Evolutionary conservation across 441 rosid genomes (phyloP).

Genomic region (Erodium texanum): DNA sequence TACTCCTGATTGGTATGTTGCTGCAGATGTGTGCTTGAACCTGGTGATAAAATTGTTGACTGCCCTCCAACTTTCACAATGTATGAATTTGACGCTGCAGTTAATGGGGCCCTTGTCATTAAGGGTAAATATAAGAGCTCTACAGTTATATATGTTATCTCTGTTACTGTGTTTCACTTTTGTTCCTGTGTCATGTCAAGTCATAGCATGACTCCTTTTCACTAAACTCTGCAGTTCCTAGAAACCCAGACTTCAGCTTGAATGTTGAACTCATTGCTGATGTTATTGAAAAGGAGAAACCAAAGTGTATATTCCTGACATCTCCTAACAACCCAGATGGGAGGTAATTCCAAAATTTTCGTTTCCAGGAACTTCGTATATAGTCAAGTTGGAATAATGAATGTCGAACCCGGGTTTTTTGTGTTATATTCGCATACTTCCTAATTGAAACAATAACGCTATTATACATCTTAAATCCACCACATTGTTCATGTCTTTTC

Average conservation of each 20-base stretch:
- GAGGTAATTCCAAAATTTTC: constrained; percentile 38
- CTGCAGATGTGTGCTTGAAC: constrained; percentile 79
- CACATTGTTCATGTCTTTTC: background rate
- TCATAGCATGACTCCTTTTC: background rate
- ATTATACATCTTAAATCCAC: background rate
- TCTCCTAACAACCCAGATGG: constrained; percentile 99
- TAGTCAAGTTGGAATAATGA: background rate
- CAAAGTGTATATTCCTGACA: constrained; percentile 89
- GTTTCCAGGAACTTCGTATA: background rate
- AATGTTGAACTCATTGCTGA: constrained; percentile 62
- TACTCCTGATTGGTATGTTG: constrained; percentile 5
- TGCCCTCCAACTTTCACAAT: constrained; percentile 97
- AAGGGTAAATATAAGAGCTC: constrained; percentile 44
- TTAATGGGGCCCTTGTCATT: constrained; percentile 59
- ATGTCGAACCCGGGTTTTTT: background rate
- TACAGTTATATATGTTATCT: background rate
- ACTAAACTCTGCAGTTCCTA: constrained; percentile 43
- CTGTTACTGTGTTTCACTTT: background rate
- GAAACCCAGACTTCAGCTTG: constrained; percentile 82
- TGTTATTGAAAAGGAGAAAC: constrained; percentile 53
- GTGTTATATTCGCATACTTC: background rate
- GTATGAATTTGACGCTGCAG: constrained; percentile 78
- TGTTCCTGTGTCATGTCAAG: background rate
- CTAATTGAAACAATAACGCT: background rate
- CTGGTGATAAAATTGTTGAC: constrained; percentile 84